A percentile compares a stretch with the other conserved stretches of the same genome.
phyloP scores from a whole-genome alignment of 1,139 yeast genomes.

The Geotrichum citri-aurantii region DNA sequence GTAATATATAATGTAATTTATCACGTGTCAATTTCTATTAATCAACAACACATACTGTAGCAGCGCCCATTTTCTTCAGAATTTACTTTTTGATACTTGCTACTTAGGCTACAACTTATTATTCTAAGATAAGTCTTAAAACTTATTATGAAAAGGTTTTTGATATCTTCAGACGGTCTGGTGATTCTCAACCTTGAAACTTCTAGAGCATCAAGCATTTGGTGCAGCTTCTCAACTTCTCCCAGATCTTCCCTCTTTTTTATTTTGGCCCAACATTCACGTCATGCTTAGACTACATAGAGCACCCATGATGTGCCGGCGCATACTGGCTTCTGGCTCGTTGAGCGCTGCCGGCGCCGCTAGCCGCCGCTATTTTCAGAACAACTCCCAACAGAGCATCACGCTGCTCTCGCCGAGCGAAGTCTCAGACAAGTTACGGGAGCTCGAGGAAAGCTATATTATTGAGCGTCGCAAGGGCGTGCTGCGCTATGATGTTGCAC shows the following conservation, averaged over 20 bases:
- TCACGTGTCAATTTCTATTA: neutral
- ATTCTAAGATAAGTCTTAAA: too few relatives aligned
- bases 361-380: neutral
- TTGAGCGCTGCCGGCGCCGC: neutral
- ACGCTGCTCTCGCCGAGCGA: conserved; percentile 60
- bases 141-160: too few relatives aligned
- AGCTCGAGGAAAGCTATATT: conserved; percentile 69
- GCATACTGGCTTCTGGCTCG: neutral
- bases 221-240: neutral
- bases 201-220: neutral
- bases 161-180: neutral
- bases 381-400: conserved; percentile 14
- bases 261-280: neutral
- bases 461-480: conserved; percentile 90
- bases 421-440: conserved; percentile 63
- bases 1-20: neutral
- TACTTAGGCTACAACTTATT: too few relatives aligned
- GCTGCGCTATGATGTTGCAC: conserved; percentile 82
- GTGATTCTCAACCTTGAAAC: neutral
- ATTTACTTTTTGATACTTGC: neutral
- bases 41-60: too few relatives aligned
- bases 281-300: neutral
- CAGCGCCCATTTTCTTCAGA: neutral
- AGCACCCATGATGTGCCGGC: neutral
- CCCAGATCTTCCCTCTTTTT: neutral